Evolutionary conservation across 2,329 filamentous ascomycete species (phyloP).

Genomic region (Lachnellula occidentalis): DNA sequence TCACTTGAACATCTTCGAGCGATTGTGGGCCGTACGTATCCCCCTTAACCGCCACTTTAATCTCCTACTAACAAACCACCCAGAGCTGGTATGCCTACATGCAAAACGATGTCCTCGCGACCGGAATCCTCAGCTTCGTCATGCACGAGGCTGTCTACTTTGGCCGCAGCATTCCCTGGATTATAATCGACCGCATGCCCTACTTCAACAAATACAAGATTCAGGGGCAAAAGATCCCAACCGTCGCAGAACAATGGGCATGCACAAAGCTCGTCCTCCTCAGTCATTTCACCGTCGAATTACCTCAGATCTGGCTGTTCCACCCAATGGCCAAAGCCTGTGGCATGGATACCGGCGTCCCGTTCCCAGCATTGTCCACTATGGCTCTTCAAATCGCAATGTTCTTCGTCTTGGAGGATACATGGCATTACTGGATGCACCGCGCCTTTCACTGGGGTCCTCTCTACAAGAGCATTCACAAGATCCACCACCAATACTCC

Average conservation of each 20-base stretch:
- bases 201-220: constrained; percentile 94
- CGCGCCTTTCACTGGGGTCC: constrained; percentile 89
- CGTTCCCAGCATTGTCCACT: constrained; percentile 78
- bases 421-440: constrained; percentile 98
- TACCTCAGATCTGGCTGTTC: constrained; percentile 99
- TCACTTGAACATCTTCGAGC: constrained; percentile 73
- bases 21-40: constrained; percentile 74
- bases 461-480: constrained; percentile 95
- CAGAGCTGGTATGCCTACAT: constrained; percentile 93
- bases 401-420: constrained; percentile 93
- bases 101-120: constrained; percentile 95
- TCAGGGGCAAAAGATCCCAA: constrained; percentile 80
- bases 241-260: constrained; percentile 87
- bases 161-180: constrained; percentile 79
- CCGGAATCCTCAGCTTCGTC: constrained; percentile 93
- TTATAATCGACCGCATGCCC: constrained; percentile 83
- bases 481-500: constrained; percentile 98
- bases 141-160: constrained; percentile 97
- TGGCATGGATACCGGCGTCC: constrained; percentile 80
- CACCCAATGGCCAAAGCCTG: constrained; percentile 92
- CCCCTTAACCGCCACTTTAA: constrained; percentile 7
- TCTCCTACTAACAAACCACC: constrained; percentile 16
- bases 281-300: constrained; percentile 94
- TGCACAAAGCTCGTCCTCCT: constrained; percentile 90
- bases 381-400: constrained; percentile 89